phyloP scores from a whole-genome alignment of 108 stramenopile genomes.

The Cylindrotheca fusiformis region DNA sequence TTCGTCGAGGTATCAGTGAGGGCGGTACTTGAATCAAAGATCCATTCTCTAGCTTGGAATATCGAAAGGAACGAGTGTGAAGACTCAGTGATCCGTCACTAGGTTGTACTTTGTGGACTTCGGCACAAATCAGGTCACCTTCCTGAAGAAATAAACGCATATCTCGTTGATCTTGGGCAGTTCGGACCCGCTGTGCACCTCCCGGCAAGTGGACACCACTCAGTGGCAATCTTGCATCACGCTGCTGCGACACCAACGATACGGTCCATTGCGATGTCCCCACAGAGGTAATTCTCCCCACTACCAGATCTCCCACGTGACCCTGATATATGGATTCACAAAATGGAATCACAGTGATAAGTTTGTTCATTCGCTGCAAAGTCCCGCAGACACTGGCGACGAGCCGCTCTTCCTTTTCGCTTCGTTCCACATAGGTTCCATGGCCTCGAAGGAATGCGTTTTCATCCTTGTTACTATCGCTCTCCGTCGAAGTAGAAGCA shows the following conservation, averaged over 20 bases:
- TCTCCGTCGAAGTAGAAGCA: slow-evolving; percentile 45
- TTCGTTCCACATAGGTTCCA: slow-evolving; percentile 90
- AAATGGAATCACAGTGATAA: slow-evolving; percentile 91
- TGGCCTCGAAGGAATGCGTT: slow-evolving; percentile 93
- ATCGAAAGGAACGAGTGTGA: slow-evolving; percentile 90
- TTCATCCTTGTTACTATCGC: slow-evolving; percentile 31
- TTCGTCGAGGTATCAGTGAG: slow-evolving; percentile 69
- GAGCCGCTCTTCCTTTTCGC: slow-evolving; percentile 61
- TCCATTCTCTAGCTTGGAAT: slow-evolving; percentile 95
- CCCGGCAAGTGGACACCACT: slow-evolving; percentile 91
- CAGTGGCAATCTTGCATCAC: slow-evolving; percentile 81
- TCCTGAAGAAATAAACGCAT: slow-evolving; percentile 90
- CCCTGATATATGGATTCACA: slow-evolving; percentile 64
- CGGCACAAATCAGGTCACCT: slow-evolving; percentile 91
- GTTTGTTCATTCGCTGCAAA: slow-evolving; percentile 94
- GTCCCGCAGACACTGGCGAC: slow-evolving; percentile 89
- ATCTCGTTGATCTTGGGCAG: slow-evolving; percentile 92
- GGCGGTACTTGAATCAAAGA: slow-evolving; percentile 77
- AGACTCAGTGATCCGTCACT: slow-evolving; percentile 82
- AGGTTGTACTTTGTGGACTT: slow-evolving; percentile 81
- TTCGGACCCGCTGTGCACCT: slow-evolving; percentile 93
- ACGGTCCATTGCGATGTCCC: slow-evolving; percentile 90
- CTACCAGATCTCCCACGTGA: slow-evolving; percentile 96
- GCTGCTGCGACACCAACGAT: slow-evolving; percentile 29
- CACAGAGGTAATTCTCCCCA: slow-evolving; percentile 91